Evolutionary conservation across 2,329 filamentous ascomycete species (phyloP).

Genomic region (Trichoderma guizhouense): DNA sequence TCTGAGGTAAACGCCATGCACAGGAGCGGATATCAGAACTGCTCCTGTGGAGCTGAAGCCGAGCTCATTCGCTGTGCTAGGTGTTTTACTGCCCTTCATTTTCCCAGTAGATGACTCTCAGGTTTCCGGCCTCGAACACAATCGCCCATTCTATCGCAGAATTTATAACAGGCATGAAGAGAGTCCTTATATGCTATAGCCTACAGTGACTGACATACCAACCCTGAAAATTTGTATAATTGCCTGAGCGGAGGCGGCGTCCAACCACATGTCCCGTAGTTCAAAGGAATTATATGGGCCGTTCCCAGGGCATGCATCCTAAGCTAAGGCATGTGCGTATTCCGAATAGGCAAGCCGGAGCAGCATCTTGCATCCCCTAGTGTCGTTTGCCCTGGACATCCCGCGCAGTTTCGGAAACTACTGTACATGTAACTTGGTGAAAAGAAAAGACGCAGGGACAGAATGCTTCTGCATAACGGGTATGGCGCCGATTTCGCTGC

Average conservation of each 20-base stretch:
- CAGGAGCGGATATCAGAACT: neutral
- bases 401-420: neutral
- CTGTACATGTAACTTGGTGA: neutral
- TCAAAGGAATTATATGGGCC: neutral
- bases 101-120: neutral
- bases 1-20: neutral
- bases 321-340: neutral
- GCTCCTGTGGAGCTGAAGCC: neutral
- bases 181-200: neutral
- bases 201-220: neutral
- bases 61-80: neutral
- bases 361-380: constrained; percentile 1
- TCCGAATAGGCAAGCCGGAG: constrained; percentile 4
- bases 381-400: neutral
- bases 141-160: too few species aligned
- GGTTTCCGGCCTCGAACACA: accelerated
- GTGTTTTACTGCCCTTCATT: neutral
- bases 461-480: neutral
- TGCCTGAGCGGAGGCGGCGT: neutral
- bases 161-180: too few species aligned
- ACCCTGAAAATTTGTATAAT: neutral
- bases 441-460: neutral
- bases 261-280: neutral
- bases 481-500: neutral
- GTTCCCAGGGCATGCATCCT: neutral